Base-by-base conservation (phyloP, 495 filamentous ascomycete species). In the Chaetomium fimeti region DNA sequence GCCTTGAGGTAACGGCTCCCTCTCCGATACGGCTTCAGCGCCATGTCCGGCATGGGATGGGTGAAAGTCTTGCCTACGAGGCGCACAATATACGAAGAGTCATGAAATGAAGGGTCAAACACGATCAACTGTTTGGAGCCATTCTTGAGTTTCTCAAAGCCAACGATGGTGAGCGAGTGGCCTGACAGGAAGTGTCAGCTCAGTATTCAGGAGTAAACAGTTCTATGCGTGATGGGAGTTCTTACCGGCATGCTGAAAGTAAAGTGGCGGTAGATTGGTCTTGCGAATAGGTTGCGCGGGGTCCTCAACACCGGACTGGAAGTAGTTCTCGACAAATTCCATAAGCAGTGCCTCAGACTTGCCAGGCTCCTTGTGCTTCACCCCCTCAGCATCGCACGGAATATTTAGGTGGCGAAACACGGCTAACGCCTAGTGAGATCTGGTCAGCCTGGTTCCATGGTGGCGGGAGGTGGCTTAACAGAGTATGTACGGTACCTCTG, bases 151-250 rank as follows among this genome's bases (percentile, higher is more conserved):
- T 82, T 81, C 71, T 97, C 93, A 43, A 96, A 82, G 1, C 94
- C 94, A 59, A 98, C 81, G 48, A 98, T 92, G 1, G 93, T 97
- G 78, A 97, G 82, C 5, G 92, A 97, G 70, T 98, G 94, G 7
- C 93, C 93, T 86, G 22, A 2, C n/a, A 29, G 22, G 12, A 6
- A 22, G 6, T 25, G 5, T 40, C 25, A 45, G 56, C 24, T 27
- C 16, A 16, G 9, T 25, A 3, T 15, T 7, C 18, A 11, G n/a
- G 13, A 25, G 6, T 36, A 20, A 52, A 25, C 29, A 20, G 20
- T 29, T 16, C 0, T 47, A 20, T 29, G 22, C 13, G 18, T 24
- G 45, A 6, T 16, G 6, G n/a, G 43, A 9, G 43, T 1, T 53
- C 76, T 55, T 79, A 89, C 88, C 88, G 59, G 84, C 83, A 67